These are phyloP conservation scores for Eimeria sp. DNA, from an alignment of 169 alveolate genomes.

Conservation along the genomic window DNA sequence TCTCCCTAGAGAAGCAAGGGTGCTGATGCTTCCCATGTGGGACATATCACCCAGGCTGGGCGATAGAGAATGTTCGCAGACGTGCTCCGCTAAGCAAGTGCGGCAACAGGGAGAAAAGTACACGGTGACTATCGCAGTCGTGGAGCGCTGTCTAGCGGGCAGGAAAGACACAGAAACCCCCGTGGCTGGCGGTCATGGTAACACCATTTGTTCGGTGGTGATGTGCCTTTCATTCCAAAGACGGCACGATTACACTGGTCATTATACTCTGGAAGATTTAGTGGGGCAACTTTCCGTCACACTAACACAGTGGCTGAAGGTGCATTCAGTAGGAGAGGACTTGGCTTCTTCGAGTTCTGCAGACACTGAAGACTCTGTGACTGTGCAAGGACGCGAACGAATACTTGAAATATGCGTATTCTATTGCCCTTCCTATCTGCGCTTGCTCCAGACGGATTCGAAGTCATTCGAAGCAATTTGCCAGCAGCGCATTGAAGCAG, in stretches of 20 bases:
- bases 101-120: background rate
- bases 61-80: background rate
- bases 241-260: background rate
- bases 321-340: background rate
- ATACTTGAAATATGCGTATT: slow-evolving; percentile 46
- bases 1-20: slow-evolving; percentile 43
- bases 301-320: background rate
- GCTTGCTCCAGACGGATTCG: background rate
- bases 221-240: slow-evolving; percentile 29
- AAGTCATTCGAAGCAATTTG: slow-evolving; percentile 27
- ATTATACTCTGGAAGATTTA: background rate
- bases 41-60: slow-evolving; percentile 12
- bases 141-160: background rate
- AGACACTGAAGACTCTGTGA: background rate
- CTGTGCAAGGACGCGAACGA: background rate
- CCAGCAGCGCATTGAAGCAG: slow-evolving; percentile 14
- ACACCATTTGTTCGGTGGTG: background rate
- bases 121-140: background rate
- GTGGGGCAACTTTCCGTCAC: slow-evolving; percentile 14
- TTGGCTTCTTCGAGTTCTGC: background rate
- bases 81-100: background rate
- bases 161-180: background rate
- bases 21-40: slow-evolving; percentile 44
- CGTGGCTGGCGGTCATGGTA: background rate
- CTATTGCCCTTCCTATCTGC: slow-evolving; percentile 8